Evolutionary conservation across 495 filamentous ascomycete species (phyloP), one percentile per base, ranked within the genome.

Genomic region (Aspergillus bertholletiae): DNA sequence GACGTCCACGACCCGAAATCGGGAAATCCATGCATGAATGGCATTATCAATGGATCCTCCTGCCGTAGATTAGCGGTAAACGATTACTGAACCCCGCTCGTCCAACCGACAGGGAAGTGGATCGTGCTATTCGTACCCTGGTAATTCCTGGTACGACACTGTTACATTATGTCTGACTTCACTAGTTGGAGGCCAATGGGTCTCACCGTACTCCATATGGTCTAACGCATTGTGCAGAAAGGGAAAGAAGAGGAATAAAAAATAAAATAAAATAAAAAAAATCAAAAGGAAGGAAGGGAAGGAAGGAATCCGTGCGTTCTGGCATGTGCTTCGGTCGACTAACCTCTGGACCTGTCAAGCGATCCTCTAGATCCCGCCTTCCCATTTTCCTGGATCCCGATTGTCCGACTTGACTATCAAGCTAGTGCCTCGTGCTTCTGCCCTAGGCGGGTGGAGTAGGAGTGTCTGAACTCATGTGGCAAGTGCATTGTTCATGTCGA

Each of bases 401-500:
- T 53, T 49, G 44, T 39, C 54, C 49, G 52, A 35, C 46, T 47
- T n/a, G n/a, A n/a, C n/a, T n/a, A 27, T 56, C 40, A 51, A 21
- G 20, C 20, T 24, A 26, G 37, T 52, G 39, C 37, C 47, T 58
- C 35, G 35, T 26, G 43, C 30, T 53, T 51, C 41, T 32, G 26
- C 32, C 47, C 11, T 47, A 45, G 40, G 39, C 39, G 24, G 26
- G 57, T 60, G 61, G 55, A 53, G 61, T 51, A 55, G n/a, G n/a
- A n/a, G n/a, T n/a, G n/a, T 47, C 40, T 41, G 44, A 54, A 47
- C 40, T 23, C 41, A 32, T 50, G 57, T 63, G 61, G 61, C 53
- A 41, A 64, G 53, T 41, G 50, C 49, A 46, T 62, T 49, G 44
- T 57, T 23, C 34, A 32, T 50, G 58, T 47, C 41, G 34, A 30